phyloP scores from a whole-genome alignment of 306 rosid genomes.

The Sicyos baderoa region DNA sequence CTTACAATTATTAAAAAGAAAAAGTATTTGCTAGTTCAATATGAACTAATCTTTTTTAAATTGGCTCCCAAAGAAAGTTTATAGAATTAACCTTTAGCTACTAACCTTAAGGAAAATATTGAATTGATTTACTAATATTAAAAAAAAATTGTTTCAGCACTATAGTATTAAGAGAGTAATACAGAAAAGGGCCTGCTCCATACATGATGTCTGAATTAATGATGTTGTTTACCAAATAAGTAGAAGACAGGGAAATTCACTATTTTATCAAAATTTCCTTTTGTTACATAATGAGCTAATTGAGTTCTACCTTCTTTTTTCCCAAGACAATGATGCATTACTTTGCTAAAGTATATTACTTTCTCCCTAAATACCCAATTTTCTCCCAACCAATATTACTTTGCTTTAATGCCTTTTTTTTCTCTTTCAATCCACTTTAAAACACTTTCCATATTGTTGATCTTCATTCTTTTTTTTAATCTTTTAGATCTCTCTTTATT shows the following conservation, averaged over 20 bases:
- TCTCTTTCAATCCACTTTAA: not conserved
- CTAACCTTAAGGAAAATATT: not conserved
- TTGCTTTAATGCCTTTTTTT: not conserved
- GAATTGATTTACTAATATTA: not conserved
- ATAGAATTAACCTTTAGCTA: not conserved
- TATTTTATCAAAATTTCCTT: not conserved
- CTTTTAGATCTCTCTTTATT: not conserved
- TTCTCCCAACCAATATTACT: not conserved
- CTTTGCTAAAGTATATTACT: constrained; percentile 10
- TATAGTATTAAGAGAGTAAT: not conserved
- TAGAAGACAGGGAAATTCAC: not conserved
- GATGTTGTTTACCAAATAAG: not conserved
- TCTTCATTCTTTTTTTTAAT: not conserved
- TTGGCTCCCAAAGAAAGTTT: not conserved
- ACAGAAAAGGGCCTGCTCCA: too few relatives aligned
- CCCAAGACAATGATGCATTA: constrained; percentile 7
- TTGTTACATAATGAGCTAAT: not conserved
- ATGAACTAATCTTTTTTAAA: not conserved
- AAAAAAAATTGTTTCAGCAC: not conserved
- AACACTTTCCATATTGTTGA: not conserved
- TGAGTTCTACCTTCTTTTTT: constrained; percentile 11
- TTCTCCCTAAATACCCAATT: not conserved
- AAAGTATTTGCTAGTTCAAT: not conserved
- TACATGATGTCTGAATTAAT: not conserved
- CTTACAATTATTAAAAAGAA: not conserved